Evolutionary conservation across 495 filamentous ascomycete species (phyloP).

Genomic region (Penicillium cinerascens): DNA sequence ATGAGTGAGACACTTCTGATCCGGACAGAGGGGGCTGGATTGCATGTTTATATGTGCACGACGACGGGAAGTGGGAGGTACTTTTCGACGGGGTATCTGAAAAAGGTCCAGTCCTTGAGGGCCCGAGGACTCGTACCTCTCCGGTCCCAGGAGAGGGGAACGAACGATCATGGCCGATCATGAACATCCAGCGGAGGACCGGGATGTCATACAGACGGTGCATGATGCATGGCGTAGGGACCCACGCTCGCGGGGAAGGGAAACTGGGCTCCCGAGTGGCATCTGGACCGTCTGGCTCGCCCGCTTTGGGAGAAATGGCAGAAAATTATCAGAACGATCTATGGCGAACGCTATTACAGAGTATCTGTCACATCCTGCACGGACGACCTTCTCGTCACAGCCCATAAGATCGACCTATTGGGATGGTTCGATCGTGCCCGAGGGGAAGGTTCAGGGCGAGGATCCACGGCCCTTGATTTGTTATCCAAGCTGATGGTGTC

Average conservation of each 20-base stretch:
- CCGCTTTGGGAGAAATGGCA: slow-evolving; percentile 10
- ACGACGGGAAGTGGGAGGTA: slow-evolving; percentile 5
- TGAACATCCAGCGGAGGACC: slow-evolving; percentile 21
- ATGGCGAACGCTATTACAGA: not conserved
- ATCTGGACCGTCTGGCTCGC: slow-evolving; percentile 7
- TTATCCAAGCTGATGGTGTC: slow-evolving; percentile 31
- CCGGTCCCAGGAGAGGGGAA: slow-evolving; percentile 22
- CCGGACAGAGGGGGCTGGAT: slow-evolving; percentile 17
- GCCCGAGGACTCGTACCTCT: slow-evolving; percentile 2
- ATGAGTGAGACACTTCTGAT: slow-evolving; percentile 20
- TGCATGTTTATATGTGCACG: slow-evolving; percentile 31
- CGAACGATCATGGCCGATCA: slow-evolving; percentile 26
- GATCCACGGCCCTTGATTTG: slow-evolving; percentile 39
- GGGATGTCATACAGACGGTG: slow-evolving; percentile 39
- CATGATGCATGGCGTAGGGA: slow-evolving; percentile 15
- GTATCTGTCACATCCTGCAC: slow-evolving; percentile 42
- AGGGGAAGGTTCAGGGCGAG: slow-evolving; percentile 13
- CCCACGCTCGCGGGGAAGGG: slow-evolving; percentile 27
- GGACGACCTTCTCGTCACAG: slow-evolving; percentile 18
- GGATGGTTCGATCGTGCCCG: slow-evolving; percentile 19
- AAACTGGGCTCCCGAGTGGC: slow-evolving; percentile 16
- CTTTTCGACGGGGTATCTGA: slow-evolving; percentile 16
- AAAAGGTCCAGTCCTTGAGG: not conserved
- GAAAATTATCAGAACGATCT: slow-evolving; percentile 5
- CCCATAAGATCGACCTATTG: slow-evolving; percentile 34